phyloP scores from a whole-genome alignment of 148 eudicot species.

The Diospyros lotus region DNA sequence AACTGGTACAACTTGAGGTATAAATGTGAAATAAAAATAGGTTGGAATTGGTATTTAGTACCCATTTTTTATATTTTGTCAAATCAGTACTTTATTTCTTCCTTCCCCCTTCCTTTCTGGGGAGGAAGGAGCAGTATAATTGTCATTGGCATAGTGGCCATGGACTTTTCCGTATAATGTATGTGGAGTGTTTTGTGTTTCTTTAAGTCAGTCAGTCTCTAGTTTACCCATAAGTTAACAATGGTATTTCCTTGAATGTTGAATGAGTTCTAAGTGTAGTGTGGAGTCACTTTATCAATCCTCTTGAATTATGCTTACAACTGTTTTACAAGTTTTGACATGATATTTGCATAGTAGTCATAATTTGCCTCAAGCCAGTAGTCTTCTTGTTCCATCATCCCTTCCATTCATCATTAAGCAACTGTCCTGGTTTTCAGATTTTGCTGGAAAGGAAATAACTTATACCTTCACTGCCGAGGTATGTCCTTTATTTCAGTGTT shows the following conservation, averaged over 20 bases:
- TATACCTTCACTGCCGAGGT: constrained; percentile 33
- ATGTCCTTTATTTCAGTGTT: constrained; percentile 10
- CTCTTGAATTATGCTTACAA: not conserved
- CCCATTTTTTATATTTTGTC: no score
- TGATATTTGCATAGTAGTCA: not conserved
- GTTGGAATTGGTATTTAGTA: no score
- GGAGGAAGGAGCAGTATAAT: no score
- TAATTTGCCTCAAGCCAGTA: not conserved
- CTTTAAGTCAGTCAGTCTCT: not conserved
- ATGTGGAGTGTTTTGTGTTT: not conserved
- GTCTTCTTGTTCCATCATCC: not conserved
- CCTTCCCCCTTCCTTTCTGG: no score
- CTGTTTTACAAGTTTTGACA: not conserved
- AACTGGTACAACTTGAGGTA: no score
- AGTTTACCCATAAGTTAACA: not conserved
- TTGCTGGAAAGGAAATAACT: constrained; percentile 23
- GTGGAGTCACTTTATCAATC: not conserved
- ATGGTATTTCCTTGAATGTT: not conserved
- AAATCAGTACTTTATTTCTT: no score
- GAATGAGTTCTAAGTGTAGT: not conserved
- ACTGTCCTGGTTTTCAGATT: constrained; percentile 15
- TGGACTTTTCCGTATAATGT: no score
- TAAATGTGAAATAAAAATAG: no score
- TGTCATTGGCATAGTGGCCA: no score
- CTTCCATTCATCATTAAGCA: not conserved